Base-by-base conservation (phyloP, 805 yeast species). In the Hermanozyma aechmeae region DNA sequence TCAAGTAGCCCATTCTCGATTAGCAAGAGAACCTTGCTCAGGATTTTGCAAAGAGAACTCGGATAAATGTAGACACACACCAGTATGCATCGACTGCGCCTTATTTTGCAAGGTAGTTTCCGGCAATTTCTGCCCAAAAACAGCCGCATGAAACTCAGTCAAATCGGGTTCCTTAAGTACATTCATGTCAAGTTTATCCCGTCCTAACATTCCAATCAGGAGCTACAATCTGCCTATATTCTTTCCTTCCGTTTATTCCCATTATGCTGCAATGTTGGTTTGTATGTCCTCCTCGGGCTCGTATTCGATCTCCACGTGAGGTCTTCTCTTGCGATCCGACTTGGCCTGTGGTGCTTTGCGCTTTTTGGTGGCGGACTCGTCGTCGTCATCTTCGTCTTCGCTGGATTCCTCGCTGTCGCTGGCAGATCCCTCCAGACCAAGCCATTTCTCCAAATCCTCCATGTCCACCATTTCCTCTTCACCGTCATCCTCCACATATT, bases 381-480 rank as follows among this genome's bases (percentile, higher is more conserved):
- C 56, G 15, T 47, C 52, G 7, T 43, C 51, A 8, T 42, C 50
- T 37, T 34, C 63, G 47, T 36, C 59, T 13, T 41, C 52, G 25
- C 40, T 50, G 23, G 50, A 58, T 5, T 45, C 48, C 21, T 58
- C 76, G 23, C 65, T 53, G 18, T 45, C 56, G 14, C 37, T 39
- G 26, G 51, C 67, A 32, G 56, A 43, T 3, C 58, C 51, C 5
- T 23, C 25, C 32, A 53, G 61, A 26, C 61, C 83, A 30, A 81
- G 62, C 96, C 96, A 89, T 56, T 74, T 78, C 56, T 87, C 92
- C 40, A 87, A 63, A 45, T 89, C 96, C 61, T 87, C 96, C 62
- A 89, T 73, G 50, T 92, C 96, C 15, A 85, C 95, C 44, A 84
- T 60, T 42, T 85, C 86, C 35, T 80, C 95, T 14, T 82, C 93